Conservation (phyloP, 2,329 filamentous ascomycete species). For the Penicillium thymicola region DNA sequence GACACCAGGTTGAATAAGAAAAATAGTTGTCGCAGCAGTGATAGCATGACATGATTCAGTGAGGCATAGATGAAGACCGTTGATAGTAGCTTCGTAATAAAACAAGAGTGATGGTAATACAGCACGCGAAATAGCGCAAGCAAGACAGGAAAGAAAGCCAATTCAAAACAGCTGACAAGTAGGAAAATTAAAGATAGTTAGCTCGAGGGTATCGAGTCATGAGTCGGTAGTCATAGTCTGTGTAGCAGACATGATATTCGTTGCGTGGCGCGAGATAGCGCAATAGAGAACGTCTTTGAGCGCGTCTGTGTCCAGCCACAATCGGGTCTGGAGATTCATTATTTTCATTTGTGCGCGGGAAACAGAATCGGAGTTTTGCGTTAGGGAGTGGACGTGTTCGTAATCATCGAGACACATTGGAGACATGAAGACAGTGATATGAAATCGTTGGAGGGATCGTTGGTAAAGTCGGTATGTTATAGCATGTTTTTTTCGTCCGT, state of each 20-base stretch:
- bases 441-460: constrained; percentile 16
- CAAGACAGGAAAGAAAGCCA: background rate
- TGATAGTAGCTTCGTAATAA: background rate
- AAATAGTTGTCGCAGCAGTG: background rate
- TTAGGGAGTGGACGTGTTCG: constrained; percentile 13
- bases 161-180: background rate
- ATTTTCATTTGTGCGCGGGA: constrained; percentile 10
- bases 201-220: constrained; percentile 11
- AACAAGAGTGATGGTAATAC: constrained; percentile 2
- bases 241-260: background rate
- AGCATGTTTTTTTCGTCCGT: background rate
- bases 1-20: background rate
- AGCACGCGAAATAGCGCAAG: background rate
- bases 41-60: background rate
- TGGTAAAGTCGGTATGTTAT: constrained; percentile 7
- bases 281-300: constrained; percentile 5
- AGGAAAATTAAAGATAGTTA: constrained; percentile 11
- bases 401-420: constrained; percentile 14
- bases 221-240: constrained; percentile 4
- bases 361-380: background rate
- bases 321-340: constrained; percentile 11
- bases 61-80: background rate
- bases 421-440: background rate
- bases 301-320: constrained; percentile 5
- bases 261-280: constrained; percentile 1